Base-by-base conservation (phyloP, 2,329 filamentous ascomycete genomes). In the Botrytis sinoallii region DNA sequence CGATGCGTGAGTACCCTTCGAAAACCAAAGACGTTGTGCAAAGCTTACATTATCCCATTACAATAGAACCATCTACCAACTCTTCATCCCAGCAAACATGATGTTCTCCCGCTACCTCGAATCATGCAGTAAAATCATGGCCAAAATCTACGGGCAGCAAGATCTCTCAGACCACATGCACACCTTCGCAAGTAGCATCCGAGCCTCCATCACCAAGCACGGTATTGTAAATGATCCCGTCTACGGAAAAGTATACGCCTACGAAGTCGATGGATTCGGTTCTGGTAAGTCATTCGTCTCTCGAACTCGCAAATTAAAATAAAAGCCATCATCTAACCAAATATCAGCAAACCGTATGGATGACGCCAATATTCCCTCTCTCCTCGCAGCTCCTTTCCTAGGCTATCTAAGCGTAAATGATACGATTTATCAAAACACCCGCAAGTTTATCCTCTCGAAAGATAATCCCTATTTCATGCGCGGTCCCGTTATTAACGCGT, bases 61-160 rank as follows among this genome's bases (percentile, higher is more conserved):
- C 10, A n/a, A 20, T 35, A 81, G 79, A 52, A 81, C 92, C 0
- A 92, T 93, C 57, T 91, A 94, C 75, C 93, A 95, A 80, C 95
- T 94, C 82, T 90, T 97, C 78, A 93, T 98, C 78, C 95, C 95
- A 0, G 91, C 92, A 46, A 98, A 98, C 81, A 94, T 94, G 91
- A 93, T 93, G 91, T 90, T 94, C 77, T 86, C 90, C 46, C 84
- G 87, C 35, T 92, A 90, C 77, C 85, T 94, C 4, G 83, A 83
- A 18, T 83, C 85, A 0, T 83, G 87, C 0, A 84, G 85, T 25
- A 80, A 83, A 9, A 89, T 90, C 77, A 87, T 89, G 84, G 82
- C 81, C 48, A 82, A 83, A 68, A 81, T 90, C 52, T 81, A 83
- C 81, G 86, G 78, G 79, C 85, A 79, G 74, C 82, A 76, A 84